These are phyloP conservation scores for Paecilomyces dactylethromorphus DNA, from an alignment of 2,329 filamentous ascomycete genomes.

Conservation along the genomic window DNA sequence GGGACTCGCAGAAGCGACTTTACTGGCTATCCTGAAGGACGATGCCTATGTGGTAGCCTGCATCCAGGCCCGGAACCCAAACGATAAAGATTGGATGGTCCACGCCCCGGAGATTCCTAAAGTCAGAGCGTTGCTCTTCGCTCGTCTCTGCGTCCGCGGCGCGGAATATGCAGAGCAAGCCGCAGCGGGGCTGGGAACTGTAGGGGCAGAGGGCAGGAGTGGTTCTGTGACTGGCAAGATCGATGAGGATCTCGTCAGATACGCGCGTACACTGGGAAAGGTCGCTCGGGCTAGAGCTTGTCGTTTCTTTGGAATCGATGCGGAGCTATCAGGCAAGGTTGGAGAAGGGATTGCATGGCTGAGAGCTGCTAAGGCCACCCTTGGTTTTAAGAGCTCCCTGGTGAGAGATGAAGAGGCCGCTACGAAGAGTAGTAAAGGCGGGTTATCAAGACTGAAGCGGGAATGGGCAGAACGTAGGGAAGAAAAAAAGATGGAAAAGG, in stretches of 20 bases:
- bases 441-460: constrained; percentile 56
- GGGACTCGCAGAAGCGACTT: constrained; percentile 77
- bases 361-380: constrained; percentile 65
- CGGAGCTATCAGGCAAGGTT: constrained; percentile 72
- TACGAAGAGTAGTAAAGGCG: constrained; percentile 18
- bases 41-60: constrained; percentile 84
- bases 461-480: constrained; percentile 72
- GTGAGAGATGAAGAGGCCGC: constrained; percentile 32
- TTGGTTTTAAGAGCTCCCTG: constrained; percentile 55
- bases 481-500: constrained; percentile 71
- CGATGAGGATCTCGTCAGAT: constrained; percentile 61
- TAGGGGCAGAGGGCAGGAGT: constrained; percentile 17
- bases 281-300: constrained; percentile 79
- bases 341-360: constrained; percentile 86
- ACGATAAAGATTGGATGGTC: constrained; percentile 95
- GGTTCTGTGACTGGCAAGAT: constrained; percentile 41
- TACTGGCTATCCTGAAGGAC: constrained; percentile 86
- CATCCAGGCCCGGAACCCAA: constrained; percentile 71
- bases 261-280: constrained; percentile 67
- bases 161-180: constrained; percentile 81
- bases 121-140: constrained; percentile 81
- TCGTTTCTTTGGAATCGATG: constrained; percentile 83
- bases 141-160: constrained; percentile 77
- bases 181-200: constrained; percentile 42
- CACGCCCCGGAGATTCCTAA: constrained; percentile 80